Conservation (phyloP, 257 asterid genomes). For the Scutellaria baicalensis region DNA sequence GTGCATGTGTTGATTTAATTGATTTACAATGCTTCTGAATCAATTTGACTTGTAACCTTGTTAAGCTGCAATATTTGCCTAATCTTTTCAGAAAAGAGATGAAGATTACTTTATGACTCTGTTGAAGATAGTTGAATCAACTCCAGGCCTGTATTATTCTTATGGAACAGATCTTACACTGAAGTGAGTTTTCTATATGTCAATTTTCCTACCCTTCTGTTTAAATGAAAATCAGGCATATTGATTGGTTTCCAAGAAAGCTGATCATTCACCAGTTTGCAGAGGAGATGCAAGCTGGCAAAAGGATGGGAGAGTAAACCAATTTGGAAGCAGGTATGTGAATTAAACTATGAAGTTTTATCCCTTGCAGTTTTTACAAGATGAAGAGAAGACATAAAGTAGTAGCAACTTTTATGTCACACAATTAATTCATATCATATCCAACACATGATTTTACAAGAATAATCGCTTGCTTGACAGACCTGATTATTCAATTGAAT, state of each 20-base stretch:
- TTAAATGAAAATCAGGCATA: background rate
- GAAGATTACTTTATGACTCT: slow-evolving; percentile 77
- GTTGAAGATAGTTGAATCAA: slow-evolving; percentile 80
- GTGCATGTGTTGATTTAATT: slow-evolving; percentile 3
- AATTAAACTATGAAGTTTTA: background rate
- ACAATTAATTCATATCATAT: background rate
- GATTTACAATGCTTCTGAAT: background rate
- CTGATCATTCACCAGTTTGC: slow-evolving; percentile 66
- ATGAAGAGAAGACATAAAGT: background rate
- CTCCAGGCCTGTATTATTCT: slow-evolving; percentile 88
- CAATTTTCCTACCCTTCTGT: slow-evolving; percentile 7
- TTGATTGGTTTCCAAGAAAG: slow-evolving; percentile 12
- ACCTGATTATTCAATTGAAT: background rate
- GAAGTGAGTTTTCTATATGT: slow-evolving; percentile 39
- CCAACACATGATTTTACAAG: background rate
- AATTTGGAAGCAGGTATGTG: slow-evolving; percentile 86
- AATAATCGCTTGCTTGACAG: slow-evolving; percentile 1
- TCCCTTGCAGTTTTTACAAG: slow-evolving; percentile 1
- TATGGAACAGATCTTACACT: slow-evolving; percentile 86
- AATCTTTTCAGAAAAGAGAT: slow-evolving; percentile 59
- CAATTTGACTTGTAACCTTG: background rate
- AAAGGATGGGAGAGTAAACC: slow-evolving; percentile 89
- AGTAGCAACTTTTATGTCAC: background rate
- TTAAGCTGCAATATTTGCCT: slow-evolving; percentile 11
- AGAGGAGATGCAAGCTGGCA: slow-evolving; percentile 77